These are phyloP conservation scores for Sporothrix mexicana DNA, from an alignment of 2,329 filamentous ascomycete genomes.

Conservation along the genomic window DNA sequence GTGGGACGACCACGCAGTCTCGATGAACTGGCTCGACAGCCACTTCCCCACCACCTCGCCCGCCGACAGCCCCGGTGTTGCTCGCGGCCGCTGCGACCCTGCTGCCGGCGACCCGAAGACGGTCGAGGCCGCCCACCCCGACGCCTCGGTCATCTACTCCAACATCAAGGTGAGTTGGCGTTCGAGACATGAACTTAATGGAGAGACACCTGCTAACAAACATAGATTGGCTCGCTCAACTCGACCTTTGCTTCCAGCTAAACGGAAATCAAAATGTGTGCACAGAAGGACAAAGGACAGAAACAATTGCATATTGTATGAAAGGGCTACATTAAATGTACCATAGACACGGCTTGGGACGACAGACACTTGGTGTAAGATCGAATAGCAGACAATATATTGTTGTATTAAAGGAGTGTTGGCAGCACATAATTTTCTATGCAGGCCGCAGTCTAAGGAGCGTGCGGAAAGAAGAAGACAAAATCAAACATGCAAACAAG, in stretches of 20 bases:
- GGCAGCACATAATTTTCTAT: background rate
- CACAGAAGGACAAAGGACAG: no score
- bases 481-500: background rate
- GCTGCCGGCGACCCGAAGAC: conserved; percentile 52
- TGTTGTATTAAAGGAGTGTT: conserved; percentile 17
- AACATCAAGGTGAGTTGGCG: conserved; percentile 42
- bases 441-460: background rate
- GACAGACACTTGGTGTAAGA: no score
- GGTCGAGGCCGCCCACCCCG: conserved; percentile 48
- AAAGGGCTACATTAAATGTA: background rate
- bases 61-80: conserved; percentile 48
- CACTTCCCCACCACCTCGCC: conserved; percentile 55
- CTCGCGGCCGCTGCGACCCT: conserved; percentile 53
- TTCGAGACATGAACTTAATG: background rate
- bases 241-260: background rate
- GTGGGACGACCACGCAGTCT: conserved; percentile 65
- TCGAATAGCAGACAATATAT: conserved; percentile 6
- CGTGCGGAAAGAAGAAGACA: background rate
- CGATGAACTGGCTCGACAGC: conserved; percentile 68
- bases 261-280: background rate
- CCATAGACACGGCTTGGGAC: background rate
- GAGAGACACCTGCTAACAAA: background rate
- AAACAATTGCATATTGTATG: background rate
- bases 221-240: background rate
- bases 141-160: conserved; percentile 32